These are phyloP conservation scores for Ogataea ganodermae DNA, from an alignment of 805 yeast species.

Conservation along the genomic window DNA sequence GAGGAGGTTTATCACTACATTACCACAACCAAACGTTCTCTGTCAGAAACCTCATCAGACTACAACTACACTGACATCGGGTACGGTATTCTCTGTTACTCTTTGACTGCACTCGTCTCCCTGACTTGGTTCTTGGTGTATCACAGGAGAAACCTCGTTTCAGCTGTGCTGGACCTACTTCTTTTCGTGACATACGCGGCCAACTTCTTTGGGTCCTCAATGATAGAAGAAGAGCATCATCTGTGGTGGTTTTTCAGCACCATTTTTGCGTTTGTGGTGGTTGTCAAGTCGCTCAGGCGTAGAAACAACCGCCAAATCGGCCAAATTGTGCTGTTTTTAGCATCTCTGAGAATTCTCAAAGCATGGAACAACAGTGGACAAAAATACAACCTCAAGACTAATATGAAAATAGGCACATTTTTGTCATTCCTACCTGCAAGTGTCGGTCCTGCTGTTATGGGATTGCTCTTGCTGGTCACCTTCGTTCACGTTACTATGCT, in stretches of 20 bases:
- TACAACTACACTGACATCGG: conserved; percentile 60
- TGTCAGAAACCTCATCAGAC: conserved; percentile 68
- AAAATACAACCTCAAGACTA: conserved; percentile 57
- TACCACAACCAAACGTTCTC: conserved; percentile 45
- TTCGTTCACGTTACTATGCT: conserved; percentile 17
- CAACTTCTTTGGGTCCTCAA: conserved; percentile 80
- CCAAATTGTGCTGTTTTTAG: conserved; percentile 25
- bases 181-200: conserved; percentile 43
- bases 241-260: conserved; percentile 85
- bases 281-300: conserved; percentile 17
- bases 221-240: conserved; percentile 95
- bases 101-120: conserved; percentile 34
- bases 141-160: conserved; percentile 15
- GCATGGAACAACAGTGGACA: conserved; percentile 94
- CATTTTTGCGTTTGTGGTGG: conserved; percentile 29
- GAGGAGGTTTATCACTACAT: conserved; percentile 38
- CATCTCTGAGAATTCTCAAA: conserved; percentile 58
- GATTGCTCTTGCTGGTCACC: conserved; percentile 20
- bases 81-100: conserved; percentile 40
- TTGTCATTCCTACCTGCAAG: conserved; percentile 33
- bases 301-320: conserved; percentile 9
- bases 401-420: conserved; percentile 48
- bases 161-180: conserved; percentile 28
- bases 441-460: conserved; percentile 27
- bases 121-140: conserved; percentile 26